A percentile compares a stretch with the other conserved stretches of the same genome.
phyloP scores from a whole-genome alignment of 495 filamentous ascomycete species.

The Amphirosellinia nigrospora region DNA sequence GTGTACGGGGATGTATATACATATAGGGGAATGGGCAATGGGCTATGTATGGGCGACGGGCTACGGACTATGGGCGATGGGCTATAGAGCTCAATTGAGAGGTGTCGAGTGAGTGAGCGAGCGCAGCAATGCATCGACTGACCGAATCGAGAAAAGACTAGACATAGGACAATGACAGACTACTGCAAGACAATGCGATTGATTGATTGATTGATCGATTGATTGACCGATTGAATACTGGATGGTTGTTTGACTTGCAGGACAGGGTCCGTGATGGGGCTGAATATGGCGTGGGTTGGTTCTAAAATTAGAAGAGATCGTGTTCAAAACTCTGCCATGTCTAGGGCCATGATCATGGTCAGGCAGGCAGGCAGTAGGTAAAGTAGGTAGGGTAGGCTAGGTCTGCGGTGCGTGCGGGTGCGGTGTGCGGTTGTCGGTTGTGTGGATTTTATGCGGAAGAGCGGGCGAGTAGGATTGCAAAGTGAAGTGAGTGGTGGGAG shows the following conservation, averaged over 20 bases:
- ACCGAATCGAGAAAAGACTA: neutral
- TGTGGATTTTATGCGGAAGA: slow-evolving; percentile 16
- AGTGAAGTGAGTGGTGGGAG: too few species aligned
- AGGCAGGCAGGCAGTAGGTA: too few species aligned
- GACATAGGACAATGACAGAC: neutral
- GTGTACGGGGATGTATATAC: neutral
- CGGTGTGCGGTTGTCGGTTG: slow-evolving; percentile 24
- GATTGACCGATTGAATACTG: slow-evolving; percentile 25
- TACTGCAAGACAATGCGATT: slow-evolving; percentile 40
- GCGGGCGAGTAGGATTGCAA: neutral
- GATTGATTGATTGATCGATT: too few species aligned
- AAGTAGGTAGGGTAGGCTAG: too few species aligned
- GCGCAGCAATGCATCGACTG: slow-evolving; percentile 1
- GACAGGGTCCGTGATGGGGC: slow-evolving; percentile 47
- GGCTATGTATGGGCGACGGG: too few species aligned
- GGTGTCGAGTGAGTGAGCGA: too few species aligned
- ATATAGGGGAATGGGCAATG: too few species aligned
- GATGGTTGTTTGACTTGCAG: slow-evolving; percentile 31
- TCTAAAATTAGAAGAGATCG: slow-evolving; percentile 55
- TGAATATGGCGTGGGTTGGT: slow-evolving; percentile 51
- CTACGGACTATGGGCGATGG: too few species aligned
- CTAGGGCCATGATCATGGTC: too few species aligned
- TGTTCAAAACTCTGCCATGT: slow-evolving; percentile 36
- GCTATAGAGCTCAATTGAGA: slow-evolving; percentile 2
- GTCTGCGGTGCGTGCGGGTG: slow-evolving; percentile 20